A percentile compares a stretch with the other conserved stretches of the same genome.
Conservation (phyloP, 2,329 filamentous ascomycete species). For the Monilinia fructicola region DNA sequence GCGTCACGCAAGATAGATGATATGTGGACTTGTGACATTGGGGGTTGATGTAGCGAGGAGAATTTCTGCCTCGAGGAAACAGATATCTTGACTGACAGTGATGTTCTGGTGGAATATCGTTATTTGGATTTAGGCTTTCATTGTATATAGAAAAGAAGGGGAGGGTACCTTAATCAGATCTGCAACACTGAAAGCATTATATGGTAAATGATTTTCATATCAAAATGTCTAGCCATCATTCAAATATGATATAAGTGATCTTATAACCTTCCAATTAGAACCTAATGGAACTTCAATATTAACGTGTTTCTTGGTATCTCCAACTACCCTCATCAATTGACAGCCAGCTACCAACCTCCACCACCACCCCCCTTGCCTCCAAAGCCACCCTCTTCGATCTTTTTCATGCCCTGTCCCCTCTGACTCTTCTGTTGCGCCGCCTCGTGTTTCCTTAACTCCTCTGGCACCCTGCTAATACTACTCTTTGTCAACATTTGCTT, state of each 20-base stretch:
- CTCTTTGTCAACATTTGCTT: slow-evolving; percentile 96
- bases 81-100: neutral
- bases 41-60: neutral
- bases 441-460: slow-evolving; percentile 86
- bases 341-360: slow-evolving; percentile 12
- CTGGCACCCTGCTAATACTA: slow-evolving; percentile 81
- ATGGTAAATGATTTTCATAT: neutral
- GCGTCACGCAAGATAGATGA: no score
- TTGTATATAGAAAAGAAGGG: neutral
- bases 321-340: neutral
- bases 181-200: neutral
- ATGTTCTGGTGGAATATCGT: neutral
- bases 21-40: no score
- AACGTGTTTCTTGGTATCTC: neutral
- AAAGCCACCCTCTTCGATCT: slow-evolving; percentile 46
- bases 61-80: neutral
- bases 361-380: slow-evolving; percentile 41
- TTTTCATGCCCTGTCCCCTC: slow-evolving; percentile 48
- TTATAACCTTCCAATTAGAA: neutral
- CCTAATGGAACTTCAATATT: neutral
- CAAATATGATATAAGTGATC: neutral
- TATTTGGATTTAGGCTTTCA: neutral
- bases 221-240: neutral
- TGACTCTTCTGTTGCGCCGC: slow-evolving; percentile 81
- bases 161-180: neutral